phyloP scores from a whole-genome alignment of 2,329 filamentous ascomycete species.

The Plenodomus tracheiphilus region DNA sequence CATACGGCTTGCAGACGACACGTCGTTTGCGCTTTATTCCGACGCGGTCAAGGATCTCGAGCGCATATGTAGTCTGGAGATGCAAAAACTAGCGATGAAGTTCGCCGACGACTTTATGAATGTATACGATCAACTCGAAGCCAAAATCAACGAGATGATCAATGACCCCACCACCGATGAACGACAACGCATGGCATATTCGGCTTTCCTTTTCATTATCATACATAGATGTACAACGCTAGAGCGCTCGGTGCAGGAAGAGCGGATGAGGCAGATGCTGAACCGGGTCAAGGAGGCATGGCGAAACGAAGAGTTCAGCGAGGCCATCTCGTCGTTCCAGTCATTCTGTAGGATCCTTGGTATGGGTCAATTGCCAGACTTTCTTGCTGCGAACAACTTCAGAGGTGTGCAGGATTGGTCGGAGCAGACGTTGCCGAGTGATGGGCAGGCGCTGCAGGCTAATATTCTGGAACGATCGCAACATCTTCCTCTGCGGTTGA shows the following conservation, averaged over 20 bases:
- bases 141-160: slow-evolving; percentile 79
- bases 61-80: slow-evolving; percentile 78
- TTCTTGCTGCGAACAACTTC: slow-evolving; percentile 73
- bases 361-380: slow-evolving; percentile 78
- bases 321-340: slow-evolving; percentile 71
- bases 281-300: slow-evolving; percentile 81
- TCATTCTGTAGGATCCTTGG: slow-evolving; percentile 80
- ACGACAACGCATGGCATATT: slow-evolving; percentile 82
- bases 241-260: slow-evolving; percentile 69
- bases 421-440: slow-evolving; percentile 71
- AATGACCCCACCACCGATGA: slow-evolving; percentile 74
- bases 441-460: slow-evolving; percentile 77
- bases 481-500: slow-evolving; percentile 78
- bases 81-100: slow-evolving; percentile 84
- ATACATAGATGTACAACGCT: slow-evolving; percentile 82
- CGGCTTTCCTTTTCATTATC: slow-evolving; percentile 91
- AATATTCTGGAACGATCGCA: slow-evolving; percentile 77
- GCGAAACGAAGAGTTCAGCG: slow-evolving; percentile 70
- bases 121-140: slow-evolving; percentile 85
- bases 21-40: slow-evolving; percentile 72
- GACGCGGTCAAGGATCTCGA: slow-evolving; percentile 91
- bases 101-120: slow-evolving; percentile 89
- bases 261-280: slow-evolving; percentile 75
- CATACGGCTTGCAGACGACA: slow-evolving; percentile 74
- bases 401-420: slow-evolving; percentile 84